Conservation (phyloP, 192 early-diverging fungal species). For the Coemansia sp. region DNA sequence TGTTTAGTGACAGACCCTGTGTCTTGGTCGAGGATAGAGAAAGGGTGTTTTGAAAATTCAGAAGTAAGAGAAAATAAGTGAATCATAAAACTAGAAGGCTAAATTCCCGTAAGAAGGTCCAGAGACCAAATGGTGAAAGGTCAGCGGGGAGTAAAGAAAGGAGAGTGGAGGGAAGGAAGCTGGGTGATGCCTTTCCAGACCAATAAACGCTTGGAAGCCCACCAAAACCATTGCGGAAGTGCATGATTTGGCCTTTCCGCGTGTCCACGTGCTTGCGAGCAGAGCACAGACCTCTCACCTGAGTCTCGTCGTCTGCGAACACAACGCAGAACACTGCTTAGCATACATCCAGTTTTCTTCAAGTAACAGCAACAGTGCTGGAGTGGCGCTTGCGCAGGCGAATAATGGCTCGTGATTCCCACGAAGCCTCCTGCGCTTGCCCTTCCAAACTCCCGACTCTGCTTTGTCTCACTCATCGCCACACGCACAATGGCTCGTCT, state of each 20-base stretch:
- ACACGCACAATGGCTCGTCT: not conserved
- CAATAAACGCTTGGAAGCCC: not conserved
- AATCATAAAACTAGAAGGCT: not conserved
- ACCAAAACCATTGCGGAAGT: not conserved
- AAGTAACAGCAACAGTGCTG: not conserved
- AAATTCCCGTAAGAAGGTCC: no score
- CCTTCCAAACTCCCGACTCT: not conserved
- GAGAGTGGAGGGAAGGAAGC: no score
- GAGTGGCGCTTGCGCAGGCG: not conserved
- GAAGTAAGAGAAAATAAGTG: constrained; percentile 10
- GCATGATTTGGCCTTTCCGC: not conserved
- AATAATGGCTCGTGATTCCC: not conserved
- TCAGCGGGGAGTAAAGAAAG: not conserved
- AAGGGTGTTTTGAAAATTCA: not conserved
- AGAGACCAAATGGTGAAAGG: not conserved
- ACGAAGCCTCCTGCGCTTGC: not conserved
- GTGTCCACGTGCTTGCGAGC: not conserved
- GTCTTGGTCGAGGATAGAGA: not conserved
- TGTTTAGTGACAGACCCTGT: not conserved
- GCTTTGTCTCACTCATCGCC: not conserved
- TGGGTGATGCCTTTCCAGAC: not conserved
- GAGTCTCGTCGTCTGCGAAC: not conserved
- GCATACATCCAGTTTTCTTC: not conserved
- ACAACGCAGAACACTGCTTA: no score
- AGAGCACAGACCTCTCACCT: not conserved